Evolutionary conservation across 164 flowering plant species (phyloP), one percentile per base, ranked within the genome.

Genomic region (Amborella trichopoda): DNA sequence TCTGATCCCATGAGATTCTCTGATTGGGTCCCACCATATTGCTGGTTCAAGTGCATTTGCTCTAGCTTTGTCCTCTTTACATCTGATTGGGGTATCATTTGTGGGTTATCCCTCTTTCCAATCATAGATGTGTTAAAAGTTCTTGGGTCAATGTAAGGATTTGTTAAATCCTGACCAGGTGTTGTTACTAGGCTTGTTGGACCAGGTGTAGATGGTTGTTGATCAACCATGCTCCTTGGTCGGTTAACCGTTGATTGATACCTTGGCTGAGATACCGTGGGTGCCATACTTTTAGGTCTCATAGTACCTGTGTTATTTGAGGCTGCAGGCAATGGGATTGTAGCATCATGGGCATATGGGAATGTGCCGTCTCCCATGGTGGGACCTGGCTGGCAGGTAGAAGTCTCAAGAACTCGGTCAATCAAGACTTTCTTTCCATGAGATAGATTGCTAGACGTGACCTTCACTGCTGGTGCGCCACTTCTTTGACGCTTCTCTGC

Each of bases 351-450:
- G 37, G 36, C 60, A 49, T 72, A 67, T 19, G 62, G 86, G 38
- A 50, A 39, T 59, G 72, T 49, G 26, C 53, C 50, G 55, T 67
- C 71, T 32, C 60, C 60, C 27, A 74, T 20, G 13, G 64, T n/a
- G 24, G 61, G 36, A 62, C 72, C 81, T 17, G 57, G 40, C 56
- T 68, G 66, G 47, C 61, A 44, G 36, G 68, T 74, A 34, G 78
- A 62, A 52, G 55, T 72, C 55, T 79, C 94, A 21, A 72, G 70
- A 26, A 62, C 70, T 57, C 78, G 68, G 41, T 84, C 94, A 28
- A 82, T 67, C 61, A 83, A 73, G 18, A 77, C 61, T 54, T 76
- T 93, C 64, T 93, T 93, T 49, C 88, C 93, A 60, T 67, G 74
- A 27, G 62, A 52, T 63, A 56, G 77, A 60, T 62, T 78, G 61